These are phyloP conservation scores for Xerocomus spinulosus DNA, from an alignment of 768 basidiomycete genomes.

Conservation along the genomic window DNA sequence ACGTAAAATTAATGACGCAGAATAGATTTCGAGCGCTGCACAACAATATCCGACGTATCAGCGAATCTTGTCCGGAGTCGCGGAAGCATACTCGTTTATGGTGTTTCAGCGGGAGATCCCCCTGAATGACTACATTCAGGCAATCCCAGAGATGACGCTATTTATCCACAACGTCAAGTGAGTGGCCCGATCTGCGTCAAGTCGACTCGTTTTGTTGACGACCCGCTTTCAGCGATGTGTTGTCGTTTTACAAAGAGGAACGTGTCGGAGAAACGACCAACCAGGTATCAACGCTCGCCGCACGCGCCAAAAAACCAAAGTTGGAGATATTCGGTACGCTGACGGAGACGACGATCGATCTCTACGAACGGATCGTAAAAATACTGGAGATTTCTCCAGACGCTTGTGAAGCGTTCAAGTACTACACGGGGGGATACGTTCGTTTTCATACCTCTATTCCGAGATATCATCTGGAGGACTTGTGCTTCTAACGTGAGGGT, in stretches of 20 bases:
- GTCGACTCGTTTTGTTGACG: background rate
- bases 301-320: conserved; percentile 22
- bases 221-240: conserved; percentile 30
- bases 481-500: too few species aligned
- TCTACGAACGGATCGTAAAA: conserved; percentile 21
- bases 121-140: conserved; percentile 33
- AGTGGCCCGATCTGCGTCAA: conserved; percentile 5
- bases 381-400: conserved; percentile 20
- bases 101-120: conserved; percentile 34
- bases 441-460: conserved; percentile 24
- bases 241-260: conserved; percentile 43
- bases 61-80: conserved; percentile 30
- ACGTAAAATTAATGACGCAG: background rate
- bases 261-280: conserved; percentile 32
- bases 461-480: conserved; percentile 26
- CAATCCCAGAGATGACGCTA: conserved; percentile 34
- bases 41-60: conserved; percentile 25
- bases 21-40: conserved; percentile 21
- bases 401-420: conserved; percentile 18
- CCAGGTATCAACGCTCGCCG: conserved; percentile 32
- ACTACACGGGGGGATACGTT: conserved; percentile 23
- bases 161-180: conserved; percentile 37
- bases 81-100: conserved; percentile 34
- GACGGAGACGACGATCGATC: conserved; percentile 22
- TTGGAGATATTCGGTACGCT: conserved; percentile 23